A percentile compares a stretch with the other conserved stretches of the same genome.
phyloP scores from a whole-genome alignment of 805 yeast genomes.

The Ogataea chonburiensis region DNA sequence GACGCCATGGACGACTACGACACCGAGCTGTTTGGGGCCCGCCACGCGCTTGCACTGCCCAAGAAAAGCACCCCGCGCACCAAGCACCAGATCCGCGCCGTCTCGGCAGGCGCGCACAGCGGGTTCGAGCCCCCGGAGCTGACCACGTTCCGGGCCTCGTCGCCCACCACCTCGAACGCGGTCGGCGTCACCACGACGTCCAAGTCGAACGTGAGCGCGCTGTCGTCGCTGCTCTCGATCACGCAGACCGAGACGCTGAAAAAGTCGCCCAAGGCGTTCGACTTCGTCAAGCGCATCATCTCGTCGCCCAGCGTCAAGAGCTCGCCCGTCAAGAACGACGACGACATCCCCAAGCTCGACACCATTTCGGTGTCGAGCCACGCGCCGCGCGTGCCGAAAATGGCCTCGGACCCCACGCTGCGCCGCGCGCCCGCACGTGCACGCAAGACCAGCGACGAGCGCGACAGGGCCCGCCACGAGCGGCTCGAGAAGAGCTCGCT shows the following conservation, averaged over 20 bases:
- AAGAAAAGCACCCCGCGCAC: conserved; percentile 2
- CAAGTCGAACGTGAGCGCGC: conserved; percentile 38
- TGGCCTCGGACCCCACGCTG: conserved; percentile 8
- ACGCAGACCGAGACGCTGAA: conserved; percentile 28
- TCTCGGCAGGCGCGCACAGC: conserved; percentile 10
- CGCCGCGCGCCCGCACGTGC: conserved; percentile 2
- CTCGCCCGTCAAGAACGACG: conserved; percentile 13
- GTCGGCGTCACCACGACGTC: conserved; percentile 37
- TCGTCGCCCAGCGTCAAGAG: conserved; percentile 26
- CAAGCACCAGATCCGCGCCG: conserved; percentile 5
- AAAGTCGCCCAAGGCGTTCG: conserved; percentile 26
- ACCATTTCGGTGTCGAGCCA: conserved; percentile 8
- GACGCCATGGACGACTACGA: conserved; percentile 74
- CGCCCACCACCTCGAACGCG: conserved; percentile 35
- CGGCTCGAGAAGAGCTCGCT: conserved; percentile 12
- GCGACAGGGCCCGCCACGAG: conserved; percentile 5
- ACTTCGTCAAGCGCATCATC: conserved; percentile 34
- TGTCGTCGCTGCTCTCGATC: conserved; percentile 38
- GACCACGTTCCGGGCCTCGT: conserved; percentile 24
- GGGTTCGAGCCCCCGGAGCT: conserved; percentile 27
- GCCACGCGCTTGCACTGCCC: neutral
- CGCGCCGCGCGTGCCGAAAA: conserved; percentile 3
- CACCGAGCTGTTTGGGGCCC: conserved; percentile 44
- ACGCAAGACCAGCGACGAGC: conserved; percentile 8
- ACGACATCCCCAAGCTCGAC: conserved; percentile 22